Base-by-base conservation (phyloP, 345 rosid species). In the Iberis pinnata region DNA sequence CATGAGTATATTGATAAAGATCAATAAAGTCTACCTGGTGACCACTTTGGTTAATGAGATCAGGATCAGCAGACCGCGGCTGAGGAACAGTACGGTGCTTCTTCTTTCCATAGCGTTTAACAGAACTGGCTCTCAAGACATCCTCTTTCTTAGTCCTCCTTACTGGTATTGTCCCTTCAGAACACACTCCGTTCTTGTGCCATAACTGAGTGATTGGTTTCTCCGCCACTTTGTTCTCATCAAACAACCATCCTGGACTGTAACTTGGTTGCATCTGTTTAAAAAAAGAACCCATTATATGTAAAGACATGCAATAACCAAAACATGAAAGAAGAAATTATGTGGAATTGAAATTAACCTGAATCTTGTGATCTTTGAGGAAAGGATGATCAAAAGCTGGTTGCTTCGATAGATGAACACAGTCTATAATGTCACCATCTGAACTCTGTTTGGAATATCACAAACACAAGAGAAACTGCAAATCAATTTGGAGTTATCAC, bases 341-440 rank as follows among this genome's bases (percentile, higher is more conserved):
- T 13, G 26, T 42, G n/a, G 49, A 27, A 29, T 6, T 22, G 22
- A 15, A 26, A 9, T 1, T 9, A 10, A 84, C 86, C 88, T 84
- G 94, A 73, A 84, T 79, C 70, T 73, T 79, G 65, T 84, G 94
- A 49, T 84, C 75, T 72, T 76, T 77, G 59, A 79, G 83, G 64
- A 58, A 74, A 49, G 94, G 89, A 48, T 84, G 94, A 55, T 81
- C 94, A 65, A 84, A 79, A 67, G 94, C 84, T 13, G 86, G 82
- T 70, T 84, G 94, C 44, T 78, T 75, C 18, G 86, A 56, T 19
- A 81, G 53, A 48, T 59, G 72, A 44, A 80, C 76, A 62, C 87
- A 83, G 63, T 80, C 87, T 25, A 83, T 80, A 15, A 68, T 71
- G 61, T 84, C 89, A 7, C 88, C 94, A 66, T 84, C 94, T 60